Conservation (phyloP, 306 rosid genomes). For the Quercus wislizeni region DNA sequence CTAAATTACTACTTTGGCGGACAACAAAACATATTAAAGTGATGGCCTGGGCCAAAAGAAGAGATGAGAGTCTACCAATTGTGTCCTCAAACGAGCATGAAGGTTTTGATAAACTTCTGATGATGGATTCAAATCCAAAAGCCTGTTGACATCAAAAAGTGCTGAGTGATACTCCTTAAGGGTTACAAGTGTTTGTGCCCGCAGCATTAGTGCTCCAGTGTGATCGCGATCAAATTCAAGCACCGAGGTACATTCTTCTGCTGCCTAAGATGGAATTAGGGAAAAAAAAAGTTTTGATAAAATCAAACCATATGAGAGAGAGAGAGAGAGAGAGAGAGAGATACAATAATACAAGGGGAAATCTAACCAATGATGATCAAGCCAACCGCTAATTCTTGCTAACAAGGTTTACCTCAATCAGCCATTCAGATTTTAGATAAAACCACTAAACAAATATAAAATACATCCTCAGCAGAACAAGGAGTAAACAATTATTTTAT, state of each 20-base stretch:
- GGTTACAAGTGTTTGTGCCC: conserved; percentile 85
- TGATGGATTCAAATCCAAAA: conserved; percentile 80
- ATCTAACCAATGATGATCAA: conserved; percentile 1
- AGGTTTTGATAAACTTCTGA: conserved; percentile 95
- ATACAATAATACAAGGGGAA: background rate
- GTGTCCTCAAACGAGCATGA: conserved; percentile 78
- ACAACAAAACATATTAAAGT: conserved; percentile 9
- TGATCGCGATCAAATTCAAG: conserved; percentile 80
- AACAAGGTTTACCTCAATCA: background rate
- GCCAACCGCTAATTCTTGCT: background rate
- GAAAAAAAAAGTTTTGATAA: background rate
- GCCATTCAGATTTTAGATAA: background rate
- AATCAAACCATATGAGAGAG: too few relatives aligned
- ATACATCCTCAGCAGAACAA: background rate
- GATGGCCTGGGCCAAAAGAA: conserved; percentile 9
- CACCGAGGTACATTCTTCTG: conserved; percentile 89
- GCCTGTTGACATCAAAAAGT: conserved; percentile 87
- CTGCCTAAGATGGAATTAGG: conserved; percentile 53
- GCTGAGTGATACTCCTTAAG: conserved; percentile 86
- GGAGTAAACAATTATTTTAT: background rate
- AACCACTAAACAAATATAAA: background rate
- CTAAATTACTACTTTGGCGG: background rate
- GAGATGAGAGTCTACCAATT: conserved; percentile 59
- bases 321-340: too few relatives aligned
- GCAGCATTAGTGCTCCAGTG: conserved; percentile 83